Evolutionary conservation across 176 grass and related monocot genomes (phyloP), one percentile per base, ranked within the genome.

Genomic region (Zea mays): DNA sequence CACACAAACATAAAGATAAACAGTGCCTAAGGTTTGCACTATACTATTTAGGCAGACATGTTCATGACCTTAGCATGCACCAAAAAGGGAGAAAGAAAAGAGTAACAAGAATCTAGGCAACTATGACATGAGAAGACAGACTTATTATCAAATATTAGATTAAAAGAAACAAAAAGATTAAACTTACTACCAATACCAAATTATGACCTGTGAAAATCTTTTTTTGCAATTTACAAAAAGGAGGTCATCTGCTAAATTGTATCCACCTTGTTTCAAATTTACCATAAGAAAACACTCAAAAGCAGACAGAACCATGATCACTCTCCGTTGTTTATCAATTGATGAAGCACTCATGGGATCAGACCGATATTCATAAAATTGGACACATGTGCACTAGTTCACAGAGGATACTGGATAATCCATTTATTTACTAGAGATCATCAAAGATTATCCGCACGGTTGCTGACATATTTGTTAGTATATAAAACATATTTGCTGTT

Each of bases 1-100:
- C 41, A 77, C 44, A 51, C 8, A n/a, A 79, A 51, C 12, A 62
- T 69, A 16, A 80, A 3, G 21, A 55, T 5, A 75, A 70, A 46
- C 17, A 63, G 5, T 10, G 41, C 14, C 49, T 67, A 59, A 60
- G 33, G 4, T 69, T 36, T 48, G 17, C 27, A 38, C 16, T 67
- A 75, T 42, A 37, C 4, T 35, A 77, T 39, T 52, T 45, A 54
- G 48, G 36, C 16, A 41, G 10, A 69, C 10, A 2, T 78, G 45
- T 84, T 13, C 8, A 42, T 64, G 44, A 78, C 38, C 36, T 17
- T 69, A 70, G 11, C 14, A 45, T 38, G 17, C 37, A 68, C 14
- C 34, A 15, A 48, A 54, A 16, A 27, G 27, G 27, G 27, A 27
- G 27, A 27, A 27, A 27, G 27, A 27, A 27, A 27, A 51, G 0